Base-by-base conservation (phyloP, 768 basidiomycete species). In the Chalciporus chontae region DNA sequence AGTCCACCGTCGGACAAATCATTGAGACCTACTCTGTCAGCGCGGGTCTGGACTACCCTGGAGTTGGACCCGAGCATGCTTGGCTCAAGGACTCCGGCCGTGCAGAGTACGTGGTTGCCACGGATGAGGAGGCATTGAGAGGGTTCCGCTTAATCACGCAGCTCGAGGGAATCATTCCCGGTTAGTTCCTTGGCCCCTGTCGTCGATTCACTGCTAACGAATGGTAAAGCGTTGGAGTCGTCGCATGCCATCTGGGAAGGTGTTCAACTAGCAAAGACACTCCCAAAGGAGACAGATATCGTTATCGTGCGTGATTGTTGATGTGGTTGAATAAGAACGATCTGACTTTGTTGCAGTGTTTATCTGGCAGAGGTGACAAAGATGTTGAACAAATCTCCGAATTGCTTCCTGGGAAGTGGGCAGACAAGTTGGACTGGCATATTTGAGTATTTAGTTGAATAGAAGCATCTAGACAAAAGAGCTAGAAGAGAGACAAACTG, bases 341-440 rank as follows among this genome's bases (percentile, higher is more conserved):
- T 38, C 53, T 60, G 26, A 59, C 47, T 23, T 15, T 11, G 14
- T 34, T 18, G 19, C 51, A 94, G 90, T 96, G 93, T 62, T 73
- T 97, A 45, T 94, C 91, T 47, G 95, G 95, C 43, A 83, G 95
- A 54, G 96, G 96, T 15, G 94, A 98, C 70, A 98, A 98, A 70
- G 95, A 99, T 63, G 96, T 99, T 4, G 89, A 95, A 57, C 89
- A 98, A 63, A 94, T 99, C 50, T 93, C 88, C n/a, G 73, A 94
- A 60, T 74, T 97, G 36, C 75, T 99, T 48, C 95, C 95, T 10
- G 79, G 79, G 48, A 90, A 95, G 70, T 97, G 94, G 95, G 93
- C 89, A 10, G 87, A 96, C 61, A 84, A 71, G 58, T 78, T 98
- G 31, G 89, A 94, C 75, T 98, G 95, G 95, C 91, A 94, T 59